Evolutionary conservation across 257 asterid species (phyloP).

Genomic region (Solanum medicagineum): DNA sequence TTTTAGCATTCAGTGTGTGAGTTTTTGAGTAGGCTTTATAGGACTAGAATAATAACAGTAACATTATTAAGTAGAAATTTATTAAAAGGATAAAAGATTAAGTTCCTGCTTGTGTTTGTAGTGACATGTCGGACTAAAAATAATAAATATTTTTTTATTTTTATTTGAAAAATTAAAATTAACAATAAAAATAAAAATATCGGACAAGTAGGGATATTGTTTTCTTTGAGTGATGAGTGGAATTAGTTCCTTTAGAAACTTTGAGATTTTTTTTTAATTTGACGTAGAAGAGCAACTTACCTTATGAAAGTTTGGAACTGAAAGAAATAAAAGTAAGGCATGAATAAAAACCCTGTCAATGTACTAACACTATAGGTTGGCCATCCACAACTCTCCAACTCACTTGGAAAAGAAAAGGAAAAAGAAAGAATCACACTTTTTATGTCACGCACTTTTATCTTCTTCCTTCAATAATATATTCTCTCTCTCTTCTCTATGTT

Average conservation of each 20-base stretch:
- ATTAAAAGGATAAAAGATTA: background rate
- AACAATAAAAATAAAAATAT: no score
- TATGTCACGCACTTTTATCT: slow-evolving; percentile 11
- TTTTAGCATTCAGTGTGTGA: slow-evolving; percentile 7
- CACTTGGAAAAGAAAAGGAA: background rate
- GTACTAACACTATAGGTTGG: slow-evolving; percentile 5
- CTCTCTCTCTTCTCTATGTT: background rate
- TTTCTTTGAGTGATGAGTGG: background rate
- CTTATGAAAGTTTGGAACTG: background rate
- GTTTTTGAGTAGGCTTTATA: slow-evolving; percentile 1
- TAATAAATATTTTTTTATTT: no score
- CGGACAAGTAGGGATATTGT: background rate
- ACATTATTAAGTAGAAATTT: background rate
- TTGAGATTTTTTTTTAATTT: background rate
- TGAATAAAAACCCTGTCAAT: slow-evolving; percentile 22
- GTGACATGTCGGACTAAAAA: slow-evolving; percentile 34
- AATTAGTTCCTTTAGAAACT: background rate
- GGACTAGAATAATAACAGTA: background rate
- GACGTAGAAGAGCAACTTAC: background rate
- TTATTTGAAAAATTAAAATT: no score
- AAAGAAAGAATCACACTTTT: background rate
- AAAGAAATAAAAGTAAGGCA: slow-evolving; percentile 3
- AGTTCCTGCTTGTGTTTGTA: slow-evolving; percentile 1
- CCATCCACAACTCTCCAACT: slow-evolving; percentile 8
- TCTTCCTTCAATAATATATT: slow-evolving; percentile 17